Evolutionary conservation across 805 yeast species (phyloP), one percentile per base, ranked within the genome.

Genomic region (Sugiyamaella americana): DNA sequence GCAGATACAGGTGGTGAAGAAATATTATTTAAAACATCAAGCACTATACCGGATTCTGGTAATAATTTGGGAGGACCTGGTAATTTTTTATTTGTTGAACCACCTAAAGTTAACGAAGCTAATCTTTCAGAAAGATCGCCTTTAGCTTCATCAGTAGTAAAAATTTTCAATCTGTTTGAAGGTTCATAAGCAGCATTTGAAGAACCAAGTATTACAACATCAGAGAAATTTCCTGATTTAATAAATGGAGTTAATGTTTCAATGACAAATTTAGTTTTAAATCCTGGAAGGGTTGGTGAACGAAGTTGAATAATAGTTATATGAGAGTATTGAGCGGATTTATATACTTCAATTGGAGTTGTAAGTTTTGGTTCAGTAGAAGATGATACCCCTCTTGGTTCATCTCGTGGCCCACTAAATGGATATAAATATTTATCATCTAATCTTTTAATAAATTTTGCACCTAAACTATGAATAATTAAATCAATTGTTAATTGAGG

Each of bases 401-500:
- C 68, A 58, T 87, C 96, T 10, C 74, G 66, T 1, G 96, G 94
- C 0, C 95, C 84, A 0, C 82, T 80, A 66, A 91, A 87, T 2
- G 98, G 96, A 58, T 84, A 85, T 5, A 88, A 63, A 52, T 70
- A 76, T 2, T 68, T 62, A 43, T 80, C 80, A 56, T 84, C 83
- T 23, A 89, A 64, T 13, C 75, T 58, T 8, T 75, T 79, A 2
- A 82, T 70, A 34, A 74, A 75, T 47, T 63, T 51, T 48, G 82
- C 75, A 3, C 69, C 71, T 20, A 75, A 65, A n/a, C 81, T 77
- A 56, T 82, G 83, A 6, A 88, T 69, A 21, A 91, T 65, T 24
- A 89, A 68, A 62, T 89, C 98, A 4, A 76, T 63, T 0, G 89
- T 66, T 41, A 91, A 67, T 62, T 93, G 98, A 0, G 98, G 94